Evolutionary conservation across 2,329 filamentous ascomycete species (phyloP), one percentile per base, ranked within the genome.

Genomic region (Nigrograna mackinnonii): DNA sequence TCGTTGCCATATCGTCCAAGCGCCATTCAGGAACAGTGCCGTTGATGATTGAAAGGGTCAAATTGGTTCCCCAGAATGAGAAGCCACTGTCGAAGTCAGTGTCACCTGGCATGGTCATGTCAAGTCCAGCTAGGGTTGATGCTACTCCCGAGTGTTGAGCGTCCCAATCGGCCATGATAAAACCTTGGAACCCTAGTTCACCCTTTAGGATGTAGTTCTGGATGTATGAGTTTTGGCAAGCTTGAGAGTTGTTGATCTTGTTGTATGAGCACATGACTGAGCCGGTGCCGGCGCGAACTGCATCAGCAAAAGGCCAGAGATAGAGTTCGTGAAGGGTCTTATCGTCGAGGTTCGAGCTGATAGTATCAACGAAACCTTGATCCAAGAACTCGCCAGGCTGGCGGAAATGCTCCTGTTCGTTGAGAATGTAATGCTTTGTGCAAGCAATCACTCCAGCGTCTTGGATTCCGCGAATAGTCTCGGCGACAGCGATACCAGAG

Each of bases 1-100:
- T 84, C 68, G 90, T 86, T 4, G 83, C 89, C 86, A 96, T 95
- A 62, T 97, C 94, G 55, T 96, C 91, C 7, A 97, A 66, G 37
- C 92, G 83, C 80, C 87, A 95, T 54, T 88, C 83, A 1, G 92
- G 89, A 22, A 97, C 74, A 1, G 91, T 96, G 24, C 91, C 91
- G 62, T 97, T 96, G 55, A 95, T 70, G 5, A 96, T 84, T 2
- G 89, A 89, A 35, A 95, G 74, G 2, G 92, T 96, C 55, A 97
- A 69, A 69, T 97, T 97, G 20, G 84, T 74, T 7, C 92, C 92
- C 87, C 88, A 96, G 75, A 78, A 95, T 14, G 85, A 86, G 37
- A 71, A 68, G 5, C 87, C 87, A 4, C 79, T 82, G 67, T 87
- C 82, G 72, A 96, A 95, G 16, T 71, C 52, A 2, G 87, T 87